phyloP scores from a whole-genome alignment of 2,329 filamentous ascomycete species.

The Triangularia verruculosa region DNA sequence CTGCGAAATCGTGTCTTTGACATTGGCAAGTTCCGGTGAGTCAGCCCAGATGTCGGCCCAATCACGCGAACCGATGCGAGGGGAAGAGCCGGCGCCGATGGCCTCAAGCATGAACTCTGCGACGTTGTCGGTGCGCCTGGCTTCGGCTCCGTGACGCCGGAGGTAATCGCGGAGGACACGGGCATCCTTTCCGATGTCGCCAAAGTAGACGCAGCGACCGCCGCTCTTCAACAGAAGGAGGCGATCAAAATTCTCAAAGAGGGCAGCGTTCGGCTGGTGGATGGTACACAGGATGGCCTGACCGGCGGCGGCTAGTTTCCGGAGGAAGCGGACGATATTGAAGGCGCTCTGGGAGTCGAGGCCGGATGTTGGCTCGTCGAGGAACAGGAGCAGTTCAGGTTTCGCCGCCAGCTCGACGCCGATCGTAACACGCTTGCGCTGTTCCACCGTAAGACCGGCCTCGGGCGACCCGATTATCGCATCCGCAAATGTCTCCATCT shows the following conservation, averaged over 20 bases:
- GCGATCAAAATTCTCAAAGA: constrained; percentile 87
- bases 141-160: constrained; percentile 57
- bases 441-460: constrained; percentile 67
- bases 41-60: constrained; percentile 79
- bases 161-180: constrained; percentile 65
- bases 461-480: constrained; percentile 59
- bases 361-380: constrained; percentile 76
- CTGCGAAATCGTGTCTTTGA: constrained; percentile 63
- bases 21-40: constrained; percentile 64
- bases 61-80: constrained; percentile 70
- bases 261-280: constrained; percentile 80
- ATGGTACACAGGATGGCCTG: constrained; percentile 91
- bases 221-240: constrained; percentile 75
- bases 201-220: constrained; percentile 81
- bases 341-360: constrained; percentile 71
- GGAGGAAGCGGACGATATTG: constrained; percentile 75
- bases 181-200: constrained; percentile 76
- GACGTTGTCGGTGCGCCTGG: constrained; percentile 54
- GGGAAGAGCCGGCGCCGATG: constrained; percentile 70
- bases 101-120: constrained; percentile 85
- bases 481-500: constrained; percentile 58
- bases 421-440: constrained; percentile 78
- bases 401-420: constrained; percentile 86
- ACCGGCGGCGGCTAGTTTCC: constrained; percentile 72
- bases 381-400: constrained; percentile 71